Evolutionary conservation across 192 early-diverging fungal species (phyloP).

Genomic region (Gigaspora rosea): DNA sequence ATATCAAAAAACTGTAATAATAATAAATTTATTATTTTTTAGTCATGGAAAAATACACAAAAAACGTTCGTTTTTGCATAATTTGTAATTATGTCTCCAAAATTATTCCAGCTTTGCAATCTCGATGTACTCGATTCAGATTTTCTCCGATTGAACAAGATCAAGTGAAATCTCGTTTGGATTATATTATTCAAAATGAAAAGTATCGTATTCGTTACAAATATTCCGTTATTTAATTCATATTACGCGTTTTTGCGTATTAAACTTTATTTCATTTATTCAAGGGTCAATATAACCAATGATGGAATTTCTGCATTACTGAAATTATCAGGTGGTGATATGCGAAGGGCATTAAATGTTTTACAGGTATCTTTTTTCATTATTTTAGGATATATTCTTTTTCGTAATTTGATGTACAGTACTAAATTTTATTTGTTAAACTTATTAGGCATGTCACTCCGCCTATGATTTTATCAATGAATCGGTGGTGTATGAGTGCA

Average conservation of each 20-base stretch:
- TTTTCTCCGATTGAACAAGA: constrained; percentile 84
- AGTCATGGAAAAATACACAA: constrained; percentile 99
- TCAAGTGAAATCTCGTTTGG: constrained; percentile 78
- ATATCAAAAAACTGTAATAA: not conserved
- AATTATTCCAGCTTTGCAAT: constrained; percentile 97
- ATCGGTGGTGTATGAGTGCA: constrained; percentile 87
- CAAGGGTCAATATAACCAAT: constrained; percentile 74
- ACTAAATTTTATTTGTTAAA: not conserved
- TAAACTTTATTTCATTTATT: not conserved
- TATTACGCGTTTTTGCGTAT: constrained; percentile 26
- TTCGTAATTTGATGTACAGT: not conserved
- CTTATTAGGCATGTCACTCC: constrained; percentile 71
- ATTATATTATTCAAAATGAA: constrained; percentile 71
- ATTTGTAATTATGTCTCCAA: constrained; percentile 99
- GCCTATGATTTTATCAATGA: constrained; percentile 78
- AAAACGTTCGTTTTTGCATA: constrained; percentile 97
- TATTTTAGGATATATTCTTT: not conserved
- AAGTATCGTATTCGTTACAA: constrained; percentile 38
- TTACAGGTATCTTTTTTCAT: constrained; percentile 62
- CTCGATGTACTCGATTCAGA: constrained; percentile 96
- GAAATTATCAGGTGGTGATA: constrained; percentile 89
- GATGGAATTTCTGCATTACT: constrained; percentile 82
- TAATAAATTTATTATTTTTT: constrained; percentile 10
- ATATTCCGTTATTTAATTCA: constrained; percentile 31
- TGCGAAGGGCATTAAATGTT: constrained; percentile 95